Evolutionary conservation across 2,329 filamentous ascomycete species (phyloP).

Genomic region (Trichoderma polysporum): DNA sequence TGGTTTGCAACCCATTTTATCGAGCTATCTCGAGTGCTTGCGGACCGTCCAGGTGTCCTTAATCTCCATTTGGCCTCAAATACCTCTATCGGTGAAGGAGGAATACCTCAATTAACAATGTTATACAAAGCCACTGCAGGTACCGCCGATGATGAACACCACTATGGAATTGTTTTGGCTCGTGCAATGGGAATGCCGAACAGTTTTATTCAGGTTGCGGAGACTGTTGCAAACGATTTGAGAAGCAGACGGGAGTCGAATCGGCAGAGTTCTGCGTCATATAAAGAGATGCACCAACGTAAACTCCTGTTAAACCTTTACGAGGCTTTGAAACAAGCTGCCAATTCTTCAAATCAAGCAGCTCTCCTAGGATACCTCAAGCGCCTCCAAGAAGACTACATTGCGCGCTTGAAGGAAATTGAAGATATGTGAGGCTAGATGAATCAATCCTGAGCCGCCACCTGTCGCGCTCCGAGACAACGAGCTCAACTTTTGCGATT

Average conservation of each 20-base stretch:
- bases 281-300: conserved; percentile 61
- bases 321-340: conserved; percentile 69
- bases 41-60: conserved; percentile 73
- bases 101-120: conserved; percentile 71
- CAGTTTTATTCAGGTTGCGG: conserved; percentile 65
- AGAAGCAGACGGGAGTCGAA: conserved; percentile 56
- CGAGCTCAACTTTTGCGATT: no score
- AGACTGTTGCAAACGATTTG: conserved; percentile 63
- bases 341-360: conserved; percentile 60
- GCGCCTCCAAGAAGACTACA: conserved; percentile 68
- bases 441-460: no score
- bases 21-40: conserved; percentile 74
- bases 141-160: conserved; percentile 60
- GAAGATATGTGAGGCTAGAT: conserved; percentile 37
- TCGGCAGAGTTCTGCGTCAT: conserved; percentile 57
- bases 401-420: conserved; percentile 66
- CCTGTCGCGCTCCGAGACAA: neutral
- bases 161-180: conserved; percentile 85
- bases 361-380: conserved; percentile 46
- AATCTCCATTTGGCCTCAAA: conserved; percentile 80
- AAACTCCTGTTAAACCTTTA: conserved; percentile 72
- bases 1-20: conserved; percentile 96
- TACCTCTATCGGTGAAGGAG: conserved; percentile 49
- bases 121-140: conserved; percentile 80
- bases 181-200: conserved; percentile 70